Evolutionary conservation across 225 moss, liverwort and hornwort genomes (phyloP), one percentile per base, ranked within the genome.

Genomic region (Physcomitrellopsis africana): DNA sequence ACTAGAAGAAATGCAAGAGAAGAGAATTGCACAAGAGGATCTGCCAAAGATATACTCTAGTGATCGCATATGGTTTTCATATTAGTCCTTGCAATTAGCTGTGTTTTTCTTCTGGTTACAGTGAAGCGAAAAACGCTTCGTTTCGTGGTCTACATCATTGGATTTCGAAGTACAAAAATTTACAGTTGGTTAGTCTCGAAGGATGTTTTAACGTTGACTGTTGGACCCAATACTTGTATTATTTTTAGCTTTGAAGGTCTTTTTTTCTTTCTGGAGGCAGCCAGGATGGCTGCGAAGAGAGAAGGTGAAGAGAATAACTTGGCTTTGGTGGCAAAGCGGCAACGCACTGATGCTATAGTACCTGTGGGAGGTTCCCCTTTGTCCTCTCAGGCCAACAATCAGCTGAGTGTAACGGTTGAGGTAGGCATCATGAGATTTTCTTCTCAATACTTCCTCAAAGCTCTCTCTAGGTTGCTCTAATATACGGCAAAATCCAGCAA

Each of bases 251-350:
- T 78, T 46, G 45, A 64, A 68, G 55, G 22, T 51, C n/a, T 17
- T 37, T 58, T 10, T 1, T 68, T 61, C 46, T 42, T 37, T 51
- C 69, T 37, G 32, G 46, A 41, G 27, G 17, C 60, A 47, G 60
- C 14, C 56, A 79, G 43, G 67, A 81, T 84, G 87, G 84, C 79
- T 41, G 48, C 79, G 23, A 87, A 87, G 67, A 68, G 84, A 77
- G 69, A 74, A 9, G 87, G 87, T 11, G 87, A 81, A n/a, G 87
- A 87, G 52, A 81, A 84, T 52, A 81, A 84, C 41, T 61, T 81
- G 59, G 74, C 83, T 65, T 17, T 89, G 63, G 63, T 72, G 26
- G 79, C 68, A 23, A 89, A 89, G 72, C 83, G 89, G 81, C 89
- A 81, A 44, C 89, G 89, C 13, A 81, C 74, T 6, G 89, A 89